These are phyloP conservation scores for Candida khao-thaluensis DNA, from an alignment of 805 yeast species.

Conservation along the genomic window DNA sequence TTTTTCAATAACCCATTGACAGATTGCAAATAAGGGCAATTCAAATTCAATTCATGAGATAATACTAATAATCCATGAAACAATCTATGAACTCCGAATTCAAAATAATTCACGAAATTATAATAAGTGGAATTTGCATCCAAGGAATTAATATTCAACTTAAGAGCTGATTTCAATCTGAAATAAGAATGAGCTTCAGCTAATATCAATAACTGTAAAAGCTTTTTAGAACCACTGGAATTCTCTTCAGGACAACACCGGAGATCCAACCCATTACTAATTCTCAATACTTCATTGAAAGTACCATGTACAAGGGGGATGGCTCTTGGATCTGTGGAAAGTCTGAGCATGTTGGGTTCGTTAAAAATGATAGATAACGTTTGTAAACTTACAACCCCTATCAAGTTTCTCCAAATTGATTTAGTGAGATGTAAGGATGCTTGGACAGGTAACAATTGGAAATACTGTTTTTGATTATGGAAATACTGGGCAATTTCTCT, in stretches of 20 bases:
- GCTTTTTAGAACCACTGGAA: slow-evolving; percentile 13
- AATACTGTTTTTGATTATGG: background rate
- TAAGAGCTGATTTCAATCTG: slow-evolving; percentile 1
- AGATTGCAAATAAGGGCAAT: slow-evolving; percentile 17
- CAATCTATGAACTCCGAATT: background rate
- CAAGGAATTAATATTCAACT: slow-evolving; percentile 9
- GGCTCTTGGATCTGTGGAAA: slow-evolving; percentile 10
- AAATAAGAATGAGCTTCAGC: slow-evolving; percentile 13
- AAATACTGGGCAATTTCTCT: background rate
- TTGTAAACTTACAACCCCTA: slow-evolving; percentile 16
- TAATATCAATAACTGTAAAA: slow-evolving; percentile 15
- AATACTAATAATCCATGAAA: slow-evolving; percentile 5
- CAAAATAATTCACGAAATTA: slow-evolving; percentile 14
- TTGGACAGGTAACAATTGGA: slow-evolving; percentile 3
- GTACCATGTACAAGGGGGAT: slow-evolving; percentile 18
- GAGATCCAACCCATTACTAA: slow-evolving; percentile 9
- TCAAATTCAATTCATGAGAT: slow-evolving; percentile 1
- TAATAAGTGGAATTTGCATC: slow-evolving; percentile 14
- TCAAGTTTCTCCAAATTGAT: slow-evolving; percentile 15
- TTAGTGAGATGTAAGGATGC: slow-evolving; percentile 5
- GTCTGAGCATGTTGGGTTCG: slow-evolving; percentile 16
- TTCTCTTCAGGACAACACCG: slow-evolving; percentile 11
- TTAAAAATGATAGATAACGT: slow-evolving; percentile 20
- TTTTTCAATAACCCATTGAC: slow-evolving; percentile 13
- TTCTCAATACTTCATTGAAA: slow-evolving; percentile 15